These are phyloP conservation scores for Kuraishia piskuri DNA, from an alignment of 805 yeast genomes.

Conservation along the genomic window DNA sequence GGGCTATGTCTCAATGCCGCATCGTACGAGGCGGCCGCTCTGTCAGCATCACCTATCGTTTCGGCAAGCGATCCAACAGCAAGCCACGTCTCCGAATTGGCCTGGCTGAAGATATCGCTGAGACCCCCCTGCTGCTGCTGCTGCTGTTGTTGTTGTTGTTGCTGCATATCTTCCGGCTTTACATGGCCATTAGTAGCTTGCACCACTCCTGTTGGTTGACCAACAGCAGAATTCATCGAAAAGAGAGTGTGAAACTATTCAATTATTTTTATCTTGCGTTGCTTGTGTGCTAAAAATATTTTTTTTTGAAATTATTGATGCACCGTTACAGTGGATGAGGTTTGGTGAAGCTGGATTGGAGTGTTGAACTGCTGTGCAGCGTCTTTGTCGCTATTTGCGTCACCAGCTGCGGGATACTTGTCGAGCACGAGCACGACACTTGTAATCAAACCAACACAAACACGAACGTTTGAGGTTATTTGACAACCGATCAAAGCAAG, in stretches of 20 bases:
- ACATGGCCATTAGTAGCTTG: background rate
- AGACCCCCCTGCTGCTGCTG: background rate
- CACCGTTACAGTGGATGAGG: background rate
- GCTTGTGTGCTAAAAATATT: too few relatives aligned
- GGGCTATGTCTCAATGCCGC: constrained; percentile 82
- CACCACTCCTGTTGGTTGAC: background rate
- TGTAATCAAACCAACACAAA: background rate
- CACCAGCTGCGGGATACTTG: background rate
- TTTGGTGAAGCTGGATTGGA: background rate
- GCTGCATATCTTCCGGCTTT: background rate
- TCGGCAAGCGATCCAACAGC: constrained; percentile 89
- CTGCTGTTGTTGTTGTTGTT: constrained; percentile 1
- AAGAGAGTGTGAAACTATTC: background rate
- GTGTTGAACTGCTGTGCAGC: background rate
- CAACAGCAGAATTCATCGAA: background rate
- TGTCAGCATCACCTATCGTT: constrained; percentile 76
- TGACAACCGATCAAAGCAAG: background rate
- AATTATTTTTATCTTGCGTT: too few relatives aligned
- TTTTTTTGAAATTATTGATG: background rate
- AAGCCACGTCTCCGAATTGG: constrained; percentile 80
- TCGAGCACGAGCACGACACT: background rate
- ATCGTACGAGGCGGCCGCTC: constrained; percentile 84
- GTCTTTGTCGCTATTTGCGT: background rate
- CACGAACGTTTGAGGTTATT: background rate
- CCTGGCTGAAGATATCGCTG: constrained; percentile 22